Evolutionary conservation across 495 filamentous ascomycete genomes (phyloP), one percentile per base, ranked within the genome.

Genomic region (Alectoria sarmentosa): DNA sequence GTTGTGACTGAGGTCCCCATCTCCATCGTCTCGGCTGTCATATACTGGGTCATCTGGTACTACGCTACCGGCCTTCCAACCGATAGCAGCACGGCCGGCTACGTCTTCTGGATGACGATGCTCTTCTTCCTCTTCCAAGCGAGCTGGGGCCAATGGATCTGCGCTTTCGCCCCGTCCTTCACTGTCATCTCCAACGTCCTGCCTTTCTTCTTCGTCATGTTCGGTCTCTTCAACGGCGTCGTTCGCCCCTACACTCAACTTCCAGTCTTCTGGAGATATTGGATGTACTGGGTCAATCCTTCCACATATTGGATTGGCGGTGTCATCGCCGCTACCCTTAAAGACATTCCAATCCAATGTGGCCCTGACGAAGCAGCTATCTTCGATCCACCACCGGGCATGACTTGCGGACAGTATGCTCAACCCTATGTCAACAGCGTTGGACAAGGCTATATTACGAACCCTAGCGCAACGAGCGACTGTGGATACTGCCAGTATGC

Each of bases 71-170:
- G 91, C 0, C 74, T 94, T 15, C 87, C 89, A 0, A 78, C 75
- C 0, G 83, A 88, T 63, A 80, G 82, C 13, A 77, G 81, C 4
- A 80, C 80, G 0, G 83, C 90, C 0, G 90, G 92, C 52, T 95
- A 95, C 72, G 86, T 89, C 54, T 96, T 89, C 79, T 76, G 96
- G 26, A 91, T 96, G 86, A 84, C 84, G 1, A 76, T 95, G 69
- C 80, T 94, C 0, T 92, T 93, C 77, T 90, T 87, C 81, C 75
- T 93, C 37, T 93, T 93, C 80, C 80, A 84, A 67, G 80, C 83
- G 9, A 85, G 81, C 64, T 91, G 88, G 88, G 90, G 90, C 32
- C 90, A 94, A 70, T 92, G 88, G 87, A 90, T 92, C 67, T 88
- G 86, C 70, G 87, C 90, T 7, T 90, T 91, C 75, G 87, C 90